These are phyloP conservation scores for Beauveria sp. DNA, from an alignment of 2,329 filamentous ascomycete genomes.

Conservation along the genomic window DNA sequence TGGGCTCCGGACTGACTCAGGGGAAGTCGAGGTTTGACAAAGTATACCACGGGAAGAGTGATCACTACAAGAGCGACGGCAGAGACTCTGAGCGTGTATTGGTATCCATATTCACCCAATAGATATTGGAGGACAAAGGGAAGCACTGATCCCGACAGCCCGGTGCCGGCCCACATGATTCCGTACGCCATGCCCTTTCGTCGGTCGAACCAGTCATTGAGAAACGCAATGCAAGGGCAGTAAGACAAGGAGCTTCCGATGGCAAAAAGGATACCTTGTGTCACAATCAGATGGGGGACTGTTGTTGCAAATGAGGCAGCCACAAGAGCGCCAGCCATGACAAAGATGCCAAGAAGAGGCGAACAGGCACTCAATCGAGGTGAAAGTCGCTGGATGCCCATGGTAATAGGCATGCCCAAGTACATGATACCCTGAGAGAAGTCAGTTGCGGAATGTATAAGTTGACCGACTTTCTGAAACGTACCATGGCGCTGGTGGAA, in stretches of 20 bases:
- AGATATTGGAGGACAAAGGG: constrained; percentile 37
- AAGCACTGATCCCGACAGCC: constrained; percentile 37
- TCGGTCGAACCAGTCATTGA: constrained; percentile 48
- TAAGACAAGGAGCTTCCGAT: constrained; percentile 44
- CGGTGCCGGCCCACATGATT: constrained; percentile 45
- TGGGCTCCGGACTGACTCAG: constrained; percentile 24
- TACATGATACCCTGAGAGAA: constrained; percentile 39
- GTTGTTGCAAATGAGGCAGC: constrained; percentile 41
- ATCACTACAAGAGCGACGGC: constrained; percentile 37
- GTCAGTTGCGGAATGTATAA: background rate
- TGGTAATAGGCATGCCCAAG: constrained; percentile 37
- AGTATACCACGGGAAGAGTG: constrained; percentile 42
- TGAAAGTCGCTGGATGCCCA: constrained; percentile 35
- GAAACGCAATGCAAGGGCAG: constrained; percentile 43
- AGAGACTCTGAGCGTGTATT: constrained; percentile 39
- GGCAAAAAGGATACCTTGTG: constrained; percentile 51
- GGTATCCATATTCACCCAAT: constrained; percentile 35
- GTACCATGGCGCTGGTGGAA: constrained; percentile 49
- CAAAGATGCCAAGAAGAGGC: constrained; percentile 32
- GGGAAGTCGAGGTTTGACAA: constrained; percentile 41
- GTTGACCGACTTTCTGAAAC: background rate
- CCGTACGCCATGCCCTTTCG: constrained; percentile 50
- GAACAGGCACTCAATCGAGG: constrained; percentile 29
- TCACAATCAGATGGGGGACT: constrained; percentile 43
- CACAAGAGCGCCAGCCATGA: constrained; percentile 39